Base-by-base conservation (phyloP, 1,139 yeast genomes). In the Geotrichum bryndzae region DNA sequence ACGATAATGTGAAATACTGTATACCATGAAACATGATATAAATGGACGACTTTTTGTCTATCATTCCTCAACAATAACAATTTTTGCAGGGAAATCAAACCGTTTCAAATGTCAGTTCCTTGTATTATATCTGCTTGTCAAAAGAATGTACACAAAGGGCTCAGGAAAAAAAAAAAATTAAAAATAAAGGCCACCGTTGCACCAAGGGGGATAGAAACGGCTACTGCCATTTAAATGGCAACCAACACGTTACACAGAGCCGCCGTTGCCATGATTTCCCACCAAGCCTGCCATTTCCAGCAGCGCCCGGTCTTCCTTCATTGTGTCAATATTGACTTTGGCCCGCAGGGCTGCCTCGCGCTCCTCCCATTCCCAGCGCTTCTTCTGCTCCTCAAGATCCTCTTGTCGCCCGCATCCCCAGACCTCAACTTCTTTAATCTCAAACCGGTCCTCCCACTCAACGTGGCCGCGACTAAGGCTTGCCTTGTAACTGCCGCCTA, bases 281-380 rank as follows among this genome's bases (percentile, higher is more conserved):
- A 90, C 85, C 11, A 92, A 72, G 0, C 98, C 98, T 0, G 90
- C 98, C 92, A 92, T 83, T 68, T 91, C 97, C 67, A 92, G 76
- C 59, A 92, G 78, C 1, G 97, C 96, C 57, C 92, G 76, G 61
- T 91, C 97, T 68, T 91, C 97, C 1, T 87, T 89, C 68, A 88
- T 71, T 62, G 80, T 83, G 61, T 82, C 80, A 22, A 86, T 64
- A 69, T 90, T 90, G 3, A 91, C 83, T 46, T 82, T 79, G 69
- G 86, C 89, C 61, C 97, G 79, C 45, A 90, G 86, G 67, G 84
- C 82, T 0, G 96, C 96, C 71, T 90, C 96, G 58, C 84, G 80
- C 69, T 88, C 88, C 71, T 92, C 97, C 97, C 97, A 90, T 69
- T 87, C 92, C 95, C 96, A 88, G 65, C 83, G 83, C 68, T 83